phyloP scores from a whole-genome alignment of 2,329 filamentous ascomycete species.

The Graphilbum sp. region DNA sequence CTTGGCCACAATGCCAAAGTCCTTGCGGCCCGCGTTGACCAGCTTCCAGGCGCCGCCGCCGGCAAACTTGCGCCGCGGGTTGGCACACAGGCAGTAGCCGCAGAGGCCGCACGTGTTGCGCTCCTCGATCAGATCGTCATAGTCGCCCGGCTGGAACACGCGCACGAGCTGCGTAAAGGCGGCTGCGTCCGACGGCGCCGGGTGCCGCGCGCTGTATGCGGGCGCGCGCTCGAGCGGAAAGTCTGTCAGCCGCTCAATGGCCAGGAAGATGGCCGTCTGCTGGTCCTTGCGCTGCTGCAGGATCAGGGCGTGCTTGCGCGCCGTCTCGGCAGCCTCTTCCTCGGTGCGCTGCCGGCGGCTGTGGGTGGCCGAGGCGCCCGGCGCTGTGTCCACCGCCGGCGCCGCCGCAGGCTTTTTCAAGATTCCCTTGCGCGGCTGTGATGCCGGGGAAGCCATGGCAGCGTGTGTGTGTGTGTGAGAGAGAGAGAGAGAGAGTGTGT shows the following conservation, averaged over 20 bases:
- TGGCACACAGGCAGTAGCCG: constrained; percentile 67
- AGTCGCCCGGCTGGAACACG: constrained; percentile 73
- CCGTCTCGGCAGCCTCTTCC: constrained; percentile 39
- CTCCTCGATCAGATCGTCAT: constrained; percentile 76
- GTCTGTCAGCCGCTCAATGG: constrained; percentile 55
- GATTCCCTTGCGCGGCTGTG: too few relatives aligned
- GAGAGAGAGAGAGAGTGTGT: too few relatives aligned
- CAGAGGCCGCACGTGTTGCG: constrained; percentile 71
- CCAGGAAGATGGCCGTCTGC: constrained; percentile 56
- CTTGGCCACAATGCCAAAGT: constrained; percentile 51
- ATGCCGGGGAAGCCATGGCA: too few relatives aligned
- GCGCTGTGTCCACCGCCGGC: background rate
- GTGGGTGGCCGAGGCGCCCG: constrained; percentile 6
- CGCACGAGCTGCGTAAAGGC: constrained; percentile 51
- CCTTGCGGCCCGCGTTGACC: constrained; percentile 31
- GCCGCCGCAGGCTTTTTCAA: too few relatives aligned
- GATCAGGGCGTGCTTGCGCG: constrained; percentile 65
- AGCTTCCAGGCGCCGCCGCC: constrained; percentile 53
- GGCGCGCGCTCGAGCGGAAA: constrained; percentile 25
- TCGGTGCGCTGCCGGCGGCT: constrained; percentile 18
- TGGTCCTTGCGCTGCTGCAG: constrained; percentile 71
- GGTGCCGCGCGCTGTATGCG: constrained; percentile 24
- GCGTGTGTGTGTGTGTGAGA: too few relatives aligned
- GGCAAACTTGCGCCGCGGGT: constrained; percentile 38
- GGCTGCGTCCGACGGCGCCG: constrained; percentile 40